Percentiles rank a stretch among this genome's conserved stretches.
phyloP scores from a whole-genome alignment of 1,284 basidiomycete genomes.

The Sporisorium reilianum region DNA sequence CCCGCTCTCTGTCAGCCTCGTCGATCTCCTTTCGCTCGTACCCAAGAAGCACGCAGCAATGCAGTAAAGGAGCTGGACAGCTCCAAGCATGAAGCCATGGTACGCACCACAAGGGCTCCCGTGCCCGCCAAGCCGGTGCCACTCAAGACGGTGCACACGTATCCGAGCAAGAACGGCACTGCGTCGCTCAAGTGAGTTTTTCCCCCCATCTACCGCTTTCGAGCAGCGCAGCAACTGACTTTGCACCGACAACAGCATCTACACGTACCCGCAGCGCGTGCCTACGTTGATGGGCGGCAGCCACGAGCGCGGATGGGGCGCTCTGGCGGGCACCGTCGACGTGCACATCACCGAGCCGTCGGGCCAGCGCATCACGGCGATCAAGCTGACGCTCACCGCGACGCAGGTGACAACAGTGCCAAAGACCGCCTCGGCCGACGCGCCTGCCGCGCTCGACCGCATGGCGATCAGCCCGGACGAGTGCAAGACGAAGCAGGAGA shows the following conservation, averaged over 20 bases:
- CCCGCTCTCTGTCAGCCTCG: too few species aligned
- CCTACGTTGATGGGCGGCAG: conserved; percentile 64
- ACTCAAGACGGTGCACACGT: conserved; percentile 39
- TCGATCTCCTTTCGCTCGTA: too few species aligned
- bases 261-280: conserved; percentile 51
- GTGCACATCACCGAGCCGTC: conserved; percentile 40
- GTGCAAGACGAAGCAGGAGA: conserved; percentile 38
- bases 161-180: conserved; percentile 39
- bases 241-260: conserved; percentile 23
- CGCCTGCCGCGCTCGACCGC: conserved; percentile 33
- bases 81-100: conserved; percentile 26
- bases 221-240: background rate
- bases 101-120: conserved; percentile 15
- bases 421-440: conserved; percentile 28
- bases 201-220: background rate
- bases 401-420: conserved; percentile 38
- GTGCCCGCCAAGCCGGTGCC: conserved; percentile 14
- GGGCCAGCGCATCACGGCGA: conserved; percentile 42
- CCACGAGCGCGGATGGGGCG: conserved; percentile 52
- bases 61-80: background rate
- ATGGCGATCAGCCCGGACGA: conserved; percentile 33
- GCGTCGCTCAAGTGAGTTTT: conserved; percentile 32
- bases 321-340: conserved; percentile 47
- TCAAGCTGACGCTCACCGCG: conserved; percentile 52
- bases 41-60: background rate